phyloP scores from a whole-genome alignment of 2,329 filamentous ascomycete species.

The Epichloe aotearoae region DNA sequence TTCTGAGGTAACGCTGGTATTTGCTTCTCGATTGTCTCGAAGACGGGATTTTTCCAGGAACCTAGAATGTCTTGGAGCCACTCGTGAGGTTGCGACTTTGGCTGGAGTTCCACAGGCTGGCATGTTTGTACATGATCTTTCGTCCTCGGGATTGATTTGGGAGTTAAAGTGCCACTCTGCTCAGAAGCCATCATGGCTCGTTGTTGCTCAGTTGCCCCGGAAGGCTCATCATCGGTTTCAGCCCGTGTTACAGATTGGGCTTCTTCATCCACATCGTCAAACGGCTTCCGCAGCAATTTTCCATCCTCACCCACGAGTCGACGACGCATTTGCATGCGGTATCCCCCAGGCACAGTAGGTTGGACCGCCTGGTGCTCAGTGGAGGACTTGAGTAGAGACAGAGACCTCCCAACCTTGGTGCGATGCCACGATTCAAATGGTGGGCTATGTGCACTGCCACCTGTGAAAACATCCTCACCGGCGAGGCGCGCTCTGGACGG shows the following conservation, averaged over 20 bases:
- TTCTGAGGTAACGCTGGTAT: conserved; percentile 29
- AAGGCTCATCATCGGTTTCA: too few relatives aligned
- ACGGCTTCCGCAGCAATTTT: conserved; percentile 30
- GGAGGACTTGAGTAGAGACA: conserved; percentile 1
- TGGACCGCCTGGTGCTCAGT: background rate
- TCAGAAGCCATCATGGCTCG: background rate
- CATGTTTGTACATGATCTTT: background rate
- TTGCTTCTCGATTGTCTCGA: conserved; percentile 33
- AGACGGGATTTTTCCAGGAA: conserved; percentile 66
- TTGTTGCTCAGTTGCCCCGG: background rate
- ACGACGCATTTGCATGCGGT: background rate
- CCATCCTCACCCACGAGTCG: conserved; percentile 28
- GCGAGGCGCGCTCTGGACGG: background rate
- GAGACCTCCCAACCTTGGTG: conserved; percentile 18
- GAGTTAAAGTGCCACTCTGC: background rate
- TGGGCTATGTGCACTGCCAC: background rate
- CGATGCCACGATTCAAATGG: conserved; percentile 21
- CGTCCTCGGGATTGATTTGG: background rate
- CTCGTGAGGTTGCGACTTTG: conserved; percentile 13
- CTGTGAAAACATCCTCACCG: background rate
- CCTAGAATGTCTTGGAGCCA: conserved; percentile 51
- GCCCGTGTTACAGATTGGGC: background rate
- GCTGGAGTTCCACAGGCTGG: conserved; percentile 2
- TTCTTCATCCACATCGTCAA: conserved; percentile 19
- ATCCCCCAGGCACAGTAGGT: background rate